Percentiles rank a stretch among this genome's conserved stretches.
Evolutionary conservation across 192 early-diverging fungal genomes (phyloP).

Genomic region (Entomortierella chlamydospora): DNA sequence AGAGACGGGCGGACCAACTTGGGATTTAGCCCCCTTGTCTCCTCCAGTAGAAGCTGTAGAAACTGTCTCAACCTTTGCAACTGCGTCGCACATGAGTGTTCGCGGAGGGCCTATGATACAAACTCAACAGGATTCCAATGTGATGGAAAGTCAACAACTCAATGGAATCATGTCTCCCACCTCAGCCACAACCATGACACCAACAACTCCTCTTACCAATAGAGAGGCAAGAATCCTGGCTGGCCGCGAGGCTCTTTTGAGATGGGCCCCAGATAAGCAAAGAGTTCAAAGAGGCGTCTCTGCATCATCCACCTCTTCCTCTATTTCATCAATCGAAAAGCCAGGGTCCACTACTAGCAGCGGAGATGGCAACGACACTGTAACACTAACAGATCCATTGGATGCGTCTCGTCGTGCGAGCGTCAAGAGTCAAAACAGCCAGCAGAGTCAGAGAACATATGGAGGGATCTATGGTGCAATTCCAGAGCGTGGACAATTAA

Average conservation of each 20-base stretch:
- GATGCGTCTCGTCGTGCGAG: slow-evolving; percentile 11
- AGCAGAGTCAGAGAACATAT: slow-evolving; percentile 7
- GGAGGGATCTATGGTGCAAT: slow-evolving; percentile 31
- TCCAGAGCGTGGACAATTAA: slow-evolving; percentile 11
- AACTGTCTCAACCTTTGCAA: background rate
- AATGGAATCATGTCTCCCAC: slow-evolving; percentile 14
- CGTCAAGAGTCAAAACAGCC: slow-evolving; percentile 19
- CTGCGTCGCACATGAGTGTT: slow-evolving; percentile 13
- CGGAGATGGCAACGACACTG: slow-evolving; percentile 6
- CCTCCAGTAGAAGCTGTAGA: slow-evolving; percentile 46
- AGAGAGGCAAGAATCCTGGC: slow-evolving; percentile 33
- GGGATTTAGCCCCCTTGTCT: too few species aligned
- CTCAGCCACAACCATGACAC: slow-evolving; percentile 27
- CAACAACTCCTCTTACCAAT: slow-evolving; percentile 38
- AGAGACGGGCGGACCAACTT: background rate
- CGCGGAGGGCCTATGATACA: background rate
- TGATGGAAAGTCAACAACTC: background rate
- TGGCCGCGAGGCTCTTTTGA: slow-evolving; percentile 33
- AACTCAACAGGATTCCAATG: slow-evolving; percentile 3
- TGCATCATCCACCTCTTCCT: slow-evolving; percentile 31
- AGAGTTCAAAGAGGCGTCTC: slow-evolving; percentile 19
- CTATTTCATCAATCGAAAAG: background rate
- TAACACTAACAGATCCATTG: background rate
- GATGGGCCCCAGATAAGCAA: slow-evolving; percentile 16
- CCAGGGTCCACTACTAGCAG: background rate